These are phyloP conservation scores for Gynostemma pentaphyllum DNA, from an alignment of 306 rosid genomes.

Conservation along the genomic window DNA sequence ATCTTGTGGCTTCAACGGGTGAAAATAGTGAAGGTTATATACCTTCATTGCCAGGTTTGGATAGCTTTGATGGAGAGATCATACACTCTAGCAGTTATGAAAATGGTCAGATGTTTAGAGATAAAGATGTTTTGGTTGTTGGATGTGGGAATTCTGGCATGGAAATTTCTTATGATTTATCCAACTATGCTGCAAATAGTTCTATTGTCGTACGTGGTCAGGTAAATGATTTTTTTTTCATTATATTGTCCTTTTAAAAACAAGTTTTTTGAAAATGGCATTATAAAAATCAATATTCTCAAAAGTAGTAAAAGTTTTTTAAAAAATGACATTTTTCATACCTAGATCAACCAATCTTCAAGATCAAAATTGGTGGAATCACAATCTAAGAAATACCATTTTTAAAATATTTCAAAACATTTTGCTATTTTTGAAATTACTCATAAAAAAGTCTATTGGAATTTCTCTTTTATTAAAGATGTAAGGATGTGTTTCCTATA, in stretches of 20 bases:
- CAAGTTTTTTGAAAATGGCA: no score
- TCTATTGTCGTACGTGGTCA: conserved; percentile 41
- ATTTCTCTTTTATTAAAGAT: no score
- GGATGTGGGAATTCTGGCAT: conserved; percentile 69
- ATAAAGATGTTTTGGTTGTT: conserved; percentile 49
- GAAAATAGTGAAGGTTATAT: conserved; percentile 37
- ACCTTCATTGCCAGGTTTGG: conserved; percentile 29
- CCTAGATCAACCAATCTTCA: no score
- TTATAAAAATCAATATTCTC: no score
- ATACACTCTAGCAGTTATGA: conserved; percentile 35
- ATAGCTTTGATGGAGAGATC: conserved; percentile 27
- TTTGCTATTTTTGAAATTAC: no score
- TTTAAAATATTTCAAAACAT: no score
- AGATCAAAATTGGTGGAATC: no score
- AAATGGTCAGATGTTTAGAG: conserved; percentile 32
- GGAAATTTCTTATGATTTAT: conserved; percentile 61
- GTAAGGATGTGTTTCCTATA: no score
- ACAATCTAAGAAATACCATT: no score
- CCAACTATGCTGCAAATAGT: conserved; percentile 42
- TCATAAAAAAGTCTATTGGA: no score
- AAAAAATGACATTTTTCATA: no score
- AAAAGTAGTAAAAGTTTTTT: no score
- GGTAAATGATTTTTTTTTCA: conserved; percentile 12
- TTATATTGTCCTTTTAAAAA: not conserved
- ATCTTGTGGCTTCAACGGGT: conserved; percentile 47